Evolutionary conservation across 495 filamentous ascomycete genomes (phyloP), one percentile per base, ranked within the genome.

Genomic region (Melanomma pulvis-pyrius): DNA sequence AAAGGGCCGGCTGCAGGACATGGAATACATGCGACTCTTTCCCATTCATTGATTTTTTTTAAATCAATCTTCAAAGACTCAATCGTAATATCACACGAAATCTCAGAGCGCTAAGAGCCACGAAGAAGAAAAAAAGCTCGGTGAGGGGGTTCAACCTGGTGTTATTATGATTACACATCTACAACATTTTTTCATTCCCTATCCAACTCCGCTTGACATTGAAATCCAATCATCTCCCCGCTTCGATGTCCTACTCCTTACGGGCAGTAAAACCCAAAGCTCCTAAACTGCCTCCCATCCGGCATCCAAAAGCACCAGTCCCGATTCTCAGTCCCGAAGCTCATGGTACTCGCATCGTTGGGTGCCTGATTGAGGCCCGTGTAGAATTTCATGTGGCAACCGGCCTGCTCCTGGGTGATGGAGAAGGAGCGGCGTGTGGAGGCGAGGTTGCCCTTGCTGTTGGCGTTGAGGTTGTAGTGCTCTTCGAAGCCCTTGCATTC

Each of bases 211-310:
- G n/a, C 39, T 44, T n/a, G 5, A 4, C 30, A 34, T 34, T 34
- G 30, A 4, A 5, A 4, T 12, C 30, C 12, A 5, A 4, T 34
- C 30, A 34, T 44, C 39, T 44, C 39, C n/a, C 9, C 2, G 8
- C 39, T n/a, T 24, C 6, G 3, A 4, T 26, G 8, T 51, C 48
- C 19, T 9, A n/a, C 22, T 6, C 17, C 48, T 51, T 29, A 51
- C 48, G 48, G 48, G 26, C 48, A 51, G 48, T 51, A 51, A 51
- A 51, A 51, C 26, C 48, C 48, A 24, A 51, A 51, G 19, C 48
- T 51, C 6, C 48, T 8, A 29, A 51, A 51, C 22, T 51, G 48
- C 26, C 48, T 51, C 11, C 26, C 26, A 29, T 51, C 48, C 6
- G 22, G 21, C 48, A 7, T 24, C 48, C 48, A 51, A 29, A 5